phyloP scores from a whole-genome alignment of 768 basidiomycete species.

The Pleurotus cornucopiae region DNA sequence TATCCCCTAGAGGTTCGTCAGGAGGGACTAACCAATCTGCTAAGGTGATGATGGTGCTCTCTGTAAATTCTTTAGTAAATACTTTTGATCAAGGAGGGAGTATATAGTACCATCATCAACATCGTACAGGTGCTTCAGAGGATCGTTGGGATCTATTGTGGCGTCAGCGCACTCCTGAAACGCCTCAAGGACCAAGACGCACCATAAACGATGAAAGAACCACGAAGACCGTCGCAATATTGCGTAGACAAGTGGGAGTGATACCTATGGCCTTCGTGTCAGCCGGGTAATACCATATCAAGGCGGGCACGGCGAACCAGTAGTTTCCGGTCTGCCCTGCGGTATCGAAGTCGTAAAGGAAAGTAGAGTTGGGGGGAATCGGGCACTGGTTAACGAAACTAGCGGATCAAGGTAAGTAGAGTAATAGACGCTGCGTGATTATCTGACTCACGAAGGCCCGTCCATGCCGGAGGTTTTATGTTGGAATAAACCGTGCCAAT shows the following conservation, averaged over 20 bases:
- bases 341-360: constrained; percentile 31
- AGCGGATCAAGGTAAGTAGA: not conserved
- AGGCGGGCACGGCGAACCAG: constrained; percentile 18
- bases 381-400: constrained; percentile 48
- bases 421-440: constrained; percentile 12
- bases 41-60: constrained; percentile 30
- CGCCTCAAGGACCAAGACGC: constrained; percentile 8
- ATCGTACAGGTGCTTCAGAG: constrained; percentile 30
- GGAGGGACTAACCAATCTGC: constrained; percentile 22
- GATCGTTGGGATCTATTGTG: constrained; percentile 31
- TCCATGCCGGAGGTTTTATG: constrained; percentile 30
- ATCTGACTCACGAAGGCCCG: constrained; percentile 27
- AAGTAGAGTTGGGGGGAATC: constrained; percentile 31
- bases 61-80: constrained; percentile 11
- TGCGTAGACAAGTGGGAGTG: constrained; percentile 44
- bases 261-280: constrained; percentile 31
- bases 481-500: constrained; percentile 34
- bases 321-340: constrained; percentile 29
- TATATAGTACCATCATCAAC: constrained; percentile 30
- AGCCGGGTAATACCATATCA: constrained; percentile 15
- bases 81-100: too few species aligned
- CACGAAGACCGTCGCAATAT: constrained; percentile 44
- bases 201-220: constrained; percentile 25
- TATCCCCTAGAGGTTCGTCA: not conserved
- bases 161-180: not conserved